Evolutionary conservation across 2,329 filamentous ascomycete species (phyloP).

Genomic region (Ophiostoma himal-ulmi): DNA sequence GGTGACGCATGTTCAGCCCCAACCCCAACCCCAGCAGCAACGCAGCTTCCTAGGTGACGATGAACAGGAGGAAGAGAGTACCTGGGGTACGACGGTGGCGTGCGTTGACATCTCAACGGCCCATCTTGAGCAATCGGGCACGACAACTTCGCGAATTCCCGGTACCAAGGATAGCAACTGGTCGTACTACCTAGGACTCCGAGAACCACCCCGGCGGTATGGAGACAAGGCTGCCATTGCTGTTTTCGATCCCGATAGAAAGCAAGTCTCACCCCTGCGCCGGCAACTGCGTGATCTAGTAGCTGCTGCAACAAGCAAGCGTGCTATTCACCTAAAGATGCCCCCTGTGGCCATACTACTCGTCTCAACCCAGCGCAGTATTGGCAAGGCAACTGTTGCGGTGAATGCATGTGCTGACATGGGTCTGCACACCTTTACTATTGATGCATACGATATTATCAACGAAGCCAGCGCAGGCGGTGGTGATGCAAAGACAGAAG

Average conservation of each 20-base stretch:
- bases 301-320: constrained; percentile 78
- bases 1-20: constrained; percentile 65
- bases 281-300: constrained; percentile 77
- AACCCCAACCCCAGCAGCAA: constrained; percentile 34
- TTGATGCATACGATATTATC: constrained; percentile 89
- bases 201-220: constrained; percentile 52
- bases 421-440: constrained; percentile 79
- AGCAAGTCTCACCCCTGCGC: constrained; percentile 51
- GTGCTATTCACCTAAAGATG: constrained; percentile 79
- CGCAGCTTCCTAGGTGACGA: constrained; percentile 38
- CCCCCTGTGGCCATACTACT: constrained; percentile 83
- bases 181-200: constrained; percentile 83
- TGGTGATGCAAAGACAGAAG: constrained; percentile 90
- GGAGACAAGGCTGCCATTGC: constrained; percentile 38
- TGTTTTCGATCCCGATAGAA: constrained; percentile 40
- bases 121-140: constrained; percentile 86
- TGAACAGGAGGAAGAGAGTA: constrained; percentile 58
- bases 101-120: constrained; percentile 82
- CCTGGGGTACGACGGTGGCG: constrained; percentile 74
- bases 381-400: constrained; percentile 82
- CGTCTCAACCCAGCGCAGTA: constrained; percentile 85
- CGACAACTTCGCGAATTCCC: constrained; percentile 73
- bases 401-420: constrained; percentile 76
- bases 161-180: constrained; percentile 70
- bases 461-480: constrained; percentile 85